A percentile compares a stretch with the other conserved stretches of the same genome.
Conservation (phyloP, 495 filamentous ascomycete species). For the Aspergillus leporis region DNA sequence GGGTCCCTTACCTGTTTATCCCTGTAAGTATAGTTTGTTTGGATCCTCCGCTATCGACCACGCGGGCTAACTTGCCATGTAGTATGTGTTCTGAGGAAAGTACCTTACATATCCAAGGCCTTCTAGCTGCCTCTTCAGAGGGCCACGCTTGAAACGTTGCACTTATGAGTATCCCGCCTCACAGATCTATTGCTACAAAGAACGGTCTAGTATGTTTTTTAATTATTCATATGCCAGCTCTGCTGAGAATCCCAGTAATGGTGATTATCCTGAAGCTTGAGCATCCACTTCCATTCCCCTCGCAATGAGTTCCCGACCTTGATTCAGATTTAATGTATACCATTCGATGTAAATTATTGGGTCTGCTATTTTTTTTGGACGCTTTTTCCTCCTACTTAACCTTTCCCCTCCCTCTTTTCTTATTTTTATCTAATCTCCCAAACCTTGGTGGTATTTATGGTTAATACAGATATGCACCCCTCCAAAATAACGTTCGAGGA, state of each 20-base stretch:
- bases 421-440: background rate
- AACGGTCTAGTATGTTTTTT: background rate
- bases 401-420: background rate
- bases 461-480: too few relatives aligned
- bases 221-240: background rate
- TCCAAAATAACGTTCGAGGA: too few relatives aligned
- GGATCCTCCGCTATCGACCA: background rate
- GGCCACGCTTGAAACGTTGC: background rate
- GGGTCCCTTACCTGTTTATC: constrained; percentile 93
- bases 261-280: background rate
- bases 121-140: background rate
- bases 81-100: constrained; percentile 22
- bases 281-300: background rate
- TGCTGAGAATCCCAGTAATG: background rate
- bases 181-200: background rate
- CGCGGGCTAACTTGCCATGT: background rate
- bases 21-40: constrained; percentile 63
- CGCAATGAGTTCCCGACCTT: background rate
- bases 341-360: constrained; percentile 24
- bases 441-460: background rate
- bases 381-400: background rate
- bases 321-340: background rate
- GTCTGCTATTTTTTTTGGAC: background rate
- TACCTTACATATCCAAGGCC: background rate
- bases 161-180: background rate